Evolutionary conservation across 2,329 filamentous ascomycete genomes (phyloP), one percentile per base, ranked within the genome.

Genomic region (Pleoardoris graminearum): DNA sequence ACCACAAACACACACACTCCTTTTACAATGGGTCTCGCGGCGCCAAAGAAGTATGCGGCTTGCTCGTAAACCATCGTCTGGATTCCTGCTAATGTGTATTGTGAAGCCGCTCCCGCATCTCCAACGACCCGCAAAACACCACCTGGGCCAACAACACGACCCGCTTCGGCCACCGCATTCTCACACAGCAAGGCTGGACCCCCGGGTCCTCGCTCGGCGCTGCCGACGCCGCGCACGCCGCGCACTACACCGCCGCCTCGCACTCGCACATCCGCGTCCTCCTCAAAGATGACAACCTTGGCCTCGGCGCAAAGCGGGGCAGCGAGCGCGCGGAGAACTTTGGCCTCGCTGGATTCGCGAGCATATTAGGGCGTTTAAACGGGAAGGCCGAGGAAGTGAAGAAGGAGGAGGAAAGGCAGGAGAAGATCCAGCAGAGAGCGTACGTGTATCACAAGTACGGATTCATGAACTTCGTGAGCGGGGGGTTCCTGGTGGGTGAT

Each of bases 71-170:
- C 19, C 14, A 17, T 5, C n/a, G 23, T 6, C 17, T 12, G n/a
- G 2, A 29, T 30, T 36, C 16, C 8, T 39, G 29, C 51, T 51
- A 46, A 60, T 66, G 51, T 33, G 14, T 17, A 29, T 21, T 48
- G 23, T 54, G 60, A 62, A 85, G 82, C 65, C 79, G 77, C 63
- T 80, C 80, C 42, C 96, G 93, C 77, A 86, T 97, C 69, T 88
- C 88, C 61, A 82, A 88, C 71, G 94, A 99, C 75, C 94, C 94
- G 7, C 97, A 97, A 77, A 99, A 97, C 75, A 96, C 90, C 42
- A 85, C 84, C 81, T 99, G 94, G 94, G 86, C 88, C 51, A 86
- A 87, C 66, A 88, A 92, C 70, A 90, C 88, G 59, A 83, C 82
- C 51, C 87, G 85, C 48, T 97, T 94, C 72, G 94, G 94, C 62